A percentile compares a stretch with the other conserved stretches of the same genome.
These are phyloP conservation scores for Heritiera fomes DNA, from an alignment of 345 rosid genomes.

Conservation along the genomic window DNA sequence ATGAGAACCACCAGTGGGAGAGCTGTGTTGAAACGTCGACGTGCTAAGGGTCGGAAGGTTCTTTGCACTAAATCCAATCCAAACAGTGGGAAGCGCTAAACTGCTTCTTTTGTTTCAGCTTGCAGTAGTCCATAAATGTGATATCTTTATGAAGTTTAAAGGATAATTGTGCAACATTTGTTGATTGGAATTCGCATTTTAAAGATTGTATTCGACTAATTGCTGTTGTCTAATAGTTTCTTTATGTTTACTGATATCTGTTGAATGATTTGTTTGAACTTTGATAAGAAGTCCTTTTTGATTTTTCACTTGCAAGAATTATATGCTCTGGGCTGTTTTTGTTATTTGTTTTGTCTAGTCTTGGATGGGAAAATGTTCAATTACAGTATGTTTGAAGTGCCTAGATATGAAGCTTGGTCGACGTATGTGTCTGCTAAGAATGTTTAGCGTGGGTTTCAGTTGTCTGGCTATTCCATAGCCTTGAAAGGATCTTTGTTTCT, in stretches of 20 bases:
- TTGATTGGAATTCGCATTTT: conserved; percentile 18
- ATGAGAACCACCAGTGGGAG: conserved; percentile 92
- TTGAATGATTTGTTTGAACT: conserved; percentile 9
- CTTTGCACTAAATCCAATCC: conserved; percentile 93
- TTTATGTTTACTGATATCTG: not conserved
- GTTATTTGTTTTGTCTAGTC: not conserved
- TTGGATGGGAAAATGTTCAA: not conserved
- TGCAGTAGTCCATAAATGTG: not conserved
- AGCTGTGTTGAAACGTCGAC: conserved; percentile 80
- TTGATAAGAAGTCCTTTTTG: not conserved
- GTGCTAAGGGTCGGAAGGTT: conserved; percentile 87
- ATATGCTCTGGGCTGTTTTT: not conserved
- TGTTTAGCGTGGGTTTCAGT: not conserved
- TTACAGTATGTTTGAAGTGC: not conserved
- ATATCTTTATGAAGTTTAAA: conserved; percentile 7
- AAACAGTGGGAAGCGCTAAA: conserved; percentile 66
- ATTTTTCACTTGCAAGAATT: not conserved
- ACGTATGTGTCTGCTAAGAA: not conserved
- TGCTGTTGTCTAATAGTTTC: not conserved
- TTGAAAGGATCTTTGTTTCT: not conserved
- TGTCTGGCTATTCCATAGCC: not conserved
- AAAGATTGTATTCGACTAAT: not conserved
- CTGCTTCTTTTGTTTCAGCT: not conserved
- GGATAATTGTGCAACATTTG: conserved; percentile 16
- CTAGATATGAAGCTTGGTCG: not conserved